Conservation (phyloP, 2,329 filamentous ascomycete genomes). For the Aspergillus novofumigatus region DNA sequence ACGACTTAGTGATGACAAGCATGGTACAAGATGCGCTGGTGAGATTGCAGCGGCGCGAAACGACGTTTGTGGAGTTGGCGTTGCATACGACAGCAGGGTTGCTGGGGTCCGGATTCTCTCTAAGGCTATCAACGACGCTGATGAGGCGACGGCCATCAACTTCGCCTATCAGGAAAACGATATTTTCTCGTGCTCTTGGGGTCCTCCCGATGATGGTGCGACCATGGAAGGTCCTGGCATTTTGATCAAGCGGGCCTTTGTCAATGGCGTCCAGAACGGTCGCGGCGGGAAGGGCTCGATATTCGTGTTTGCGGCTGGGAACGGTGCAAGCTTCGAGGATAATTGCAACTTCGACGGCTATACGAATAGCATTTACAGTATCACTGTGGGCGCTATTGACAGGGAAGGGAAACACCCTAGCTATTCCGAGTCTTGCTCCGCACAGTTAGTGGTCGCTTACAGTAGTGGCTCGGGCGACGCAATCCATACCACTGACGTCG, state of each 20-base stretch:
- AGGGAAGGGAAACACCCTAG: constrained; percentile 83
- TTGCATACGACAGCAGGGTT: constrained; percentile 87
- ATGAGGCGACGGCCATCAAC: constrained; percentile 89
- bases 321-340: constrained; percentile 79
- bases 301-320: constrained; percentile 95
- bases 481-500: constrained; percentile 96
- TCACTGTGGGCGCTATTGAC: constrained; percentile 92
- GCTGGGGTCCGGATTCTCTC: constrained; percentile 90
- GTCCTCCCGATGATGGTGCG: constrained; percentile 84
- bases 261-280: constrained; percentile 86
- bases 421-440: constrained; percentile 95
- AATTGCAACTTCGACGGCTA: constrained; percentile 99
- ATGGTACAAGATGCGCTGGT: constrained; percentile 91
- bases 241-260: constrained; percentile 83
- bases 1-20: constrained; percentile 75
- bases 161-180: constrained; percentile 88
- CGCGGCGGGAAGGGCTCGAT: constrained; percentile 80
- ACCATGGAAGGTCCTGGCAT: constrained; percentile 93
- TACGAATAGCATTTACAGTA: constrained; percentile 98
- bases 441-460: constrained; percentile 92
- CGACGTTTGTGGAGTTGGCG: constrained; percentile 89
- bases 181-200: constrained; percentile 99
- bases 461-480: constrained; percentile 84
- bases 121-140: constrained; percentile 82
- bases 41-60: constrained; percentile 92